A percentile compares a stretch with the other conserved stretches of the same genome.
phyloP scores from a whole-genome alignment of 2,329 filamentous ascomycete genomes.

The Moelleriella libera region DNA sequence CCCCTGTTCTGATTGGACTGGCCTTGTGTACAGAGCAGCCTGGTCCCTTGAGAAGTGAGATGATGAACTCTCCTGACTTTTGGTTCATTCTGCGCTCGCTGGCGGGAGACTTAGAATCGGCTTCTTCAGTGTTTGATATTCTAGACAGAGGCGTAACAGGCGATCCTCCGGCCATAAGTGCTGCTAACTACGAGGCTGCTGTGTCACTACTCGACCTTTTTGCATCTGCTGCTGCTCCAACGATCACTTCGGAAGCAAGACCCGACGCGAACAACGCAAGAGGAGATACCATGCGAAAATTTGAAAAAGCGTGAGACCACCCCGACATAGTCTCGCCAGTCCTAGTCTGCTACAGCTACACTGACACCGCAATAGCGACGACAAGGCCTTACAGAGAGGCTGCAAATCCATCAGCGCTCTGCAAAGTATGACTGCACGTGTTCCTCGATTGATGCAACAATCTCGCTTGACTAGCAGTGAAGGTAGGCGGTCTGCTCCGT shows the following conservation, averaged over 20 bases:
- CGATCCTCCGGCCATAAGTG: slow-evolving; percentile 69
- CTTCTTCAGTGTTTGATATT: slow-evolving; percentile 73
- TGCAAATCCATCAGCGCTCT: slow-evolving; percentile 71
- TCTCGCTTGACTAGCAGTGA: slow-evolving; percentile 82
- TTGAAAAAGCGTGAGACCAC: slow-evolving; percentile 12
- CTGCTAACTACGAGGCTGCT: slow-evolving; percentile 88
- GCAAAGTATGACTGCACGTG: slow-evolving; percentile 66
- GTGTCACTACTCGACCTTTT: slow-evolving; percentile 80
- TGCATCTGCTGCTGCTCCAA: slow-evolving; percentile 66
- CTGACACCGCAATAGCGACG: slow-evolving; percentile 10
- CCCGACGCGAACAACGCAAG: slow-evolving; percentile 35
- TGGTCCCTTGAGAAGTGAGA: slow-evolving; percentile 70
- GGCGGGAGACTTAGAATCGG: slow-evolving; percentile 53
- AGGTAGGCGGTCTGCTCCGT: slow-evolving; percentile 31
- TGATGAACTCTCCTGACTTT: slow-evolving; percentile 93
- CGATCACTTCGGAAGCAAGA: slow-evolving; percentile 55
- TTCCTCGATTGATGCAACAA: slow-evolving; percentile 78
- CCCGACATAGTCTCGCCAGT: neutral
- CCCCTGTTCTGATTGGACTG: slow-evolving; percentile 65
- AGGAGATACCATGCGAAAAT: slow-evolving; percentile 11
- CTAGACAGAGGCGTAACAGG: slow-evolving; percentile 63
- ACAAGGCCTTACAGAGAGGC: slow-evolving; percentile 56
- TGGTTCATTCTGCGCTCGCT: slow-evolving; percentile 80
- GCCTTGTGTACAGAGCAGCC: slow-evolving; percentile 66
- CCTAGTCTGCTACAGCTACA: neutral